Evolutionary conservation across 2,329 filamentous ascomycete species (phyloP), one percentile per base, ranked within the genome.

Genomic region (Ophiostoma populinum): DNA sequence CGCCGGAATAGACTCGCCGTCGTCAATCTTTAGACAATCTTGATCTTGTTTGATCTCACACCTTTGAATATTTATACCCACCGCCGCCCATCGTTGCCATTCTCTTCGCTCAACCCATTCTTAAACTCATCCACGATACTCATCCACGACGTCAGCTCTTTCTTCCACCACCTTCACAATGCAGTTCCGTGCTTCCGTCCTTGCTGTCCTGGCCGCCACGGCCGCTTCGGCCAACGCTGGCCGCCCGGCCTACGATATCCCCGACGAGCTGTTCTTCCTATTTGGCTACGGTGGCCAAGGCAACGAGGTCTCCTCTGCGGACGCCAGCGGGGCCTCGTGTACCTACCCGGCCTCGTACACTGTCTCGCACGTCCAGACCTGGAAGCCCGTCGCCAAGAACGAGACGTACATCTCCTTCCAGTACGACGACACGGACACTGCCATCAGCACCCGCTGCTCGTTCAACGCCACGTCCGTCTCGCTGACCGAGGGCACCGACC

Each of bases 391-490:
- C 15, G 50, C 51, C 32, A 53, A 54, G 38, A 54, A 46, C 13
- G 46, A 46, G 7, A 26, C 36, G 9, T 42, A 37, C 21, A 46
- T 59, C 41, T 43, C 52, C 36, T 67, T 67, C 42, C 46, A 40
- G 34, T 67, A 56, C 47, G 34, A 46, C 25, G 60, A 65, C 43
- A 32, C 46, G 9, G 48, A 44, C n/a, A 64, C 60, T 13, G 42
- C 45, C 3, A 46, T 61, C 32, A 45, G 47, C n/a, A 62, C 61
- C 6, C 9, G 38, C 8, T 68, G 64, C 49, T 48, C 53, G 24
- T 55, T 53, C 46, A 62, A 67, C 46, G 50, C 53, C 13, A 55
- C 53, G 6, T 63, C 62, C 3, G 42, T 43, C 24, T 51, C 58
- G 7, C 48, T 55, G 12, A 41, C 38, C 2, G 37, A 35, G 16